Evolutionary conservation across 306 rosid genomes (phyloP).

Genomic region (Trifolium repens): DNA sequence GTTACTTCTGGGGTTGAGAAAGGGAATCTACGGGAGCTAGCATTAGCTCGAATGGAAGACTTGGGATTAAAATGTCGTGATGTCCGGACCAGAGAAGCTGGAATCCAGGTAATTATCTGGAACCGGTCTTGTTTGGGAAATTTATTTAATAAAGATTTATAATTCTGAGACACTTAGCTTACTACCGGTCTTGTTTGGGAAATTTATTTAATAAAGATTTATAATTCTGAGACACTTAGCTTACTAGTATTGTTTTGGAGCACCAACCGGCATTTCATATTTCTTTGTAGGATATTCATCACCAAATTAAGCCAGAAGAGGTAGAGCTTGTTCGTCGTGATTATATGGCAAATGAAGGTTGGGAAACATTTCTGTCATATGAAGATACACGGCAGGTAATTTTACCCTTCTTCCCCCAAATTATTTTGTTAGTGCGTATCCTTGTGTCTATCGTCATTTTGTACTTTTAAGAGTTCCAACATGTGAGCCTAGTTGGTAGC

Average conservation of each 20-base stretch:
- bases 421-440: constrained; percentile 3
- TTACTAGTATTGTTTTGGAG: constrained; percentile 5
- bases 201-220: constrained; percentile 15
- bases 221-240: constrained; percentile 24
- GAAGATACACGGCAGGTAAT: constrained; percentile 91
- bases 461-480: constrained; percentile 18
- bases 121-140: constrained; percentile 27
- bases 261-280: constrained; percentile 32
- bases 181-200: constrained; percentile 26
- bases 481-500: constrained; percentile 6
- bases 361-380: constrained; percentile 97
- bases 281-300: constrained; percentile 81
- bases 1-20: constrained; percentile 99
- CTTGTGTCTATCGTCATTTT: not conserved
- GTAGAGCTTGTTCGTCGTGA: constrained; percentile 98
- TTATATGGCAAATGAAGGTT: constrained; percentile 90
- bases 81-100: constrained; percentile 97
- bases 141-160: constrained; percentile 13
- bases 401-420: constrained; percentile 16
- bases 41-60: constrained; percentile 97
- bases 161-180: constrained; percentile 23
- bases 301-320: constrained; percentile 90
- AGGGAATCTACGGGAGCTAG: constrained; percentile 93
- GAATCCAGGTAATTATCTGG: constrained; percentile 75
- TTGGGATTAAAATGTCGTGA: constrained; percentile 95